Base-by-base conservation (phyloP, 1,284 basidiomycete genomes). In the Ganoderma boninense region DNA sequence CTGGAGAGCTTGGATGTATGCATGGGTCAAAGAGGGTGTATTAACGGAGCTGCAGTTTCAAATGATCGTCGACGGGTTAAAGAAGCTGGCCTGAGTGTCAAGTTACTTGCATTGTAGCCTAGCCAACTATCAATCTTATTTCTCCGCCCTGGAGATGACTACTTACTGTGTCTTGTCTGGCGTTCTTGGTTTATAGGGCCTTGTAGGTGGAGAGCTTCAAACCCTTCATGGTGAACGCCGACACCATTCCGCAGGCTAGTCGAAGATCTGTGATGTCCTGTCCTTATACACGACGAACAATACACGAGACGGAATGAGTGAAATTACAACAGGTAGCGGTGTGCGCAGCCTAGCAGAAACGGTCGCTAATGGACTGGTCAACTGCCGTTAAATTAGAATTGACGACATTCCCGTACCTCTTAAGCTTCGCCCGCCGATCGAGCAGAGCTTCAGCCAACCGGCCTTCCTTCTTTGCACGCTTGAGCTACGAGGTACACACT, bases 381-480 rank as follows among this genome's bases (percentile, higher is more conserved):
- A 40, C n/a, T 14, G 23, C 18, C 2, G 40, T 26, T 8, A 40
- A 20, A 42, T 18, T 6, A 62, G n/a, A 43, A n/a, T 26, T 14
- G 23, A 16, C 7, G 23, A 16, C 7, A 23, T 23, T 42, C n/a
- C 82, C 85, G 61, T 69, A 95, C 96, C 96, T 97, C 84, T 98
- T 98, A 71, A 98, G 86, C 79, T 97, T 97, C 8, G 94, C 86
- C 68, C 97, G 87, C 38, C 96, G 89, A 77, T 98, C 95, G 61
- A 98, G 86, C 82, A 98, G 83, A 4, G 94, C 94, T 80, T 98
- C 97, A 1, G 95, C 92, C 20, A 98, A 80, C 44, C 93, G 88
- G 2, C 97, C 97, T 74, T 98, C 95, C 80, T 96, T 94, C 72
- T 87, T 87, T 16, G 96, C 96, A 69, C 88, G 89, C 80, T 95